These are phyloP conservation scores for Heterobasidion occidentale DNA, from an alignment of 1,284 basidiomycete species.

Conservation along the genomic window DNA sequence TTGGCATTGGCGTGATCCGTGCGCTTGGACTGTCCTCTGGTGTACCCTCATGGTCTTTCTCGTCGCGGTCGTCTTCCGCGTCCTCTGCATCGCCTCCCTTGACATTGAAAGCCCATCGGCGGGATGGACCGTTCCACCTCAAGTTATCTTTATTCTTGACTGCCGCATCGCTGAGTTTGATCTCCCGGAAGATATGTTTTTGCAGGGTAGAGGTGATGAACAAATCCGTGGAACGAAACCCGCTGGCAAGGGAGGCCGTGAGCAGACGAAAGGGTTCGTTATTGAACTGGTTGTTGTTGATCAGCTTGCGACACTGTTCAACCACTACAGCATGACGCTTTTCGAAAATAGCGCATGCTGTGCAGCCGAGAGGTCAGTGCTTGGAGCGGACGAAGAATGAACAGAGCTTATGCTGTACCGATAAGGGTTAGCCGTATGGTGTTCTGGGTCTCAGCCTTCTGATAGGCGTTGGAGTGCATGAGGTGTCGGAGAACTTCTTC, in stretches of 20 bases:
- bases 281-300: slow-evolving; percentile 67
- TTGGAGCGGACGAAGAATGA: neutral
- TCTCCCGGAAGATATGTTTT: slow-evolving; percentile 76
- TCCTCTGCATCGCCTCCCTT: slow-evolving; percentile 26
- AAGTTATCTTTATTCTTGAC: slow-evolving; percentile 51
- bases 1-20: slow-evolving; percentile 62
- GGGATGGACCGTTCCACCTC: slow-evolving; percentile 46
- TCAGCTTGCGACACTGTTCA: slow-evolving; percentile 69
- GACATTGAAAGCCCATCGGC: slow-evolving; percentile 37
- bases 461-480: slow-evolving; percentile 71
- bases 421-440: slow-evolving; percentile 67
- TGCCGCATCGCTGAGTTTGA: slow-evolving; percentile 57
- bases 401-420: slow-evolving; percentile 35
- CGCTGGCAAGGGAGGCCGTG: slow-evolving; percentile 61
- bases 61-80: slow-evolving; percentile 25
- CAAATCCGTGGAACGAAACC: slow-evolving; percentile 57
- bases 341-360: slow-evolving; percentile 66
- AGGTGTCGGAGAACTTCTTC: slow-evolving; percentile 80
- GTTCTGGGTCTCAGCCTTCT: slow-evolving; percentile 56
- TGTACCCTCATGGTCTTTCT: slow-evolving; percentile 16
- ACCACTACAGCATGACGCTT: slow-evolving; percentile 52
- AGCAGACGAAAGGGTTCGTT: slow-evolving; percentile 78
- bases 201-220: slow-evolving; percentile 74
- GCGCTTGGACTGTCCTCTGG: slow-evolving; percentile 37
- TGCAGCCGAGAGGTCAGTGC: neutral